A percentile compares a stretch with the other conserved stretches of the same genome.
phyloP scores from a whole-genome alignment of 2,329 filamentous ascomycete species.

The Sordariomycetes sp. region DNA sequence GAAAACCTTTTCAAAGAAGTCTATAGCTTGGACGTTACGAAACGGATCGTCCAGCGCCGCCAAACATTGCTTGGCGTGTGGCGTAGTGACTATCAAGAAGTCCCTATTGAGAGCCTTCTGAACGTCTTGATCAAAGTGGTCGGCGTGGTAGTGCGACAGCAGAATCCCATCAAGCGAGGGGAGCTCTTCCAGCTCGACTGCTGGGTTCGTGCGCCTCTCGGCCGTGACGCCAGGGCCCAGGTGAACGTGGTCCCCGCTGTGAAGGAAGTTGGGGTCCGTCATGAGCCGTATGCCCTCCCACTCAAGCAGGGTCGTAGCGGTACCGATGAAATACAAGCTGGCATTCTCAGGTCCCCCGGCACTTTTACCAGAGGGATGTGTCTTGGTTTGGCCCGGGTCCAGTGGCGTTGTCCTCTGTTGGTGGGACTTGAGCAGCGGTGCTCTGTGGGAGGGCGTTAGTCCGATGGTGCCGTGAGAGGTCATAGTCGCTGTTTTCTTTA shows the following conservation, averaged over 20 bases:
- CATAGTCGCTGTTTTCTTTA: too few relatives aligned
- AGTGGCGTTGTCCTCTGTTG: not conserved
- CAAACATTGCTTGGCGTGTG: slow-evolving; percentile 33
- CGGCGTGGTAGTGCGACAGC: slow-evolving; percentile 55
- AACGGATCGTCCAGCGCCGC: slow-evolving; percentile 36
- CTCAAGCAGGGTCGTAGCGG: slow-evolving; percentile 45
- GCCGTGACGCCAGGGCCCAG: slow-evolving; percentile 53
- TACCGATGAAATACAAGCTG: slow-evolving; percentile 45
- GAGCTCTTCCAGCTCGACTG: slow-evolving; percentile 48
- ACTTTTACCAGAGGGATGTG: not conserved
- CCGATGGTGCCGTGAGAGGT: too few relatives aligned
- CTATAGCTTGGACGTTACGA: slow-evolving; percentile 41
- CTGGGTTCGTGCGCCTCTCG: slow-evolving; percentile 46
- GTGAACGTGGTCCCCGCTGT: slow-evolving; percentile 57
- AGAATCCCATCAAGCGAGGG: slow-evolving; percentile 51
- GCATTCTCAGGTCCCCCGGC: slow-evolving; percentile 4
- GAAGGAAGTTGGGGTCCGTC: slow-evolving; percentile 57
- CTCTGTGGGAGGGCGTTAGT: not conserved
- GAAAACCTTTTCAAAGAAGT: slow-evolving; percentile 38
- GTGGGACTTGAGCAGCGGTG: not conserved
- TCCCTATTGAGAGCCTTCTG: slow-evolving; percentile 29
- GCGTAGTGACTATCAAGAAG: slow-evolving; percentile 52
- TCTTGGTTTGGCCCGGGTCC: not conserved
- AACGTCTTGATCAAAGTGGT: slow-evolving; percentile 31
- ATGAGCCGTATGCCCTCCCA: slow-evolving; percentile 44